These are phyloP conservation scores for Chlamydomonas schloesseri DNA, from an alignment of 139 green algal genomes.

Conservation along the genomic window DNA sequence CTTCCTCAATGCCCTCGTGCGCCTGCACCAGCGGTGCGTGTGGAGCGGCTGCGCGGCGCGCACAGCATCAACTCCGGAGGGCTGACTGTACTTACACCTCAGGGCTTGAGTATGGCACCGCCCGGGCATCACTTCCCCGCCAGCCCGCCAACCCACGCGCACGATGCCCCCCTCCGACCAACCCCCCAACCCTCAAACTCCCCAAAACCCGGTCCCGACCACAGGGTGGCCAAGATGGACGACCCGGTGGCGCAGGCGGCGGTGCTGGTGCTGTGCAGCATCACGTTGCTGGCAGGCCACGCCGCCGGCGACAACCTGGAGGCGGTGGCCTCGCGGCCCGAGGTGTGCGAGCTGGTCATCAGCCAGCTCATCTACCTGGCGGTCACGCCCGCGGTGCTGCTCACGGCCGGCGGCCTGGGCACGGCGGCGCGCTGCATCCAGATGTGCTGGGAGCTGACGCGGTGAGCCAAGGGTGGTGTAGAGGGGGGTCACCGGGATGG, in stretches of 20 bases:
- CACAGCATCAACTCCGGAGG: background rate
- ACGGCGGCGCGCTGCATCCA: constrained; percentile 34
- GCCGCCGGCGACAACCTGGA: background rate
- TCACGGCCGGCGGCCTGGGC: background rate
- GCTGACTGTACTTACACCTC: too few relatives aligned
- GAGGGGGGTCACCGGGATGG: too few relatives aligned
- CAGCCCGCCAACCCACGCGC: too few relatives aligned
- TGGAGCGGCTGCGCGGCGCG: too few relatives aligned
- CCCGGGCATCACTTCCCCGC: too few relatives aligned
- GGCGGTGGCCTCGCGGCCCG: background rate
- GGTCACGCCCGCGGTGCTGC: background rate
- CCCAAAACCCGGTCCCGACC: too few relatives aligned
- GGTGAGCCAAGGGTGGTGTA: background rate
- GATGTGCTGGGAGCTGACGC: constrained; percentile 34
- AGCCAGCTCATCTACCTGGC: constrained; percentile 6
- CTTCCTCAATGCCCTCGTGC: background rate
- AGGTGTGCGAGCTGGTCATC: background rate
- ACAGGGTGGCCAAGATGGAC: background rate
- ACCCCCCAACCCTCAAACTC: too few relatives aligned
- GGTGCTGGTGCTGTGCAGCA: constrained; percentile 16
- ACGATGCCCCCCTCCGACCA: too few relatives aligned
- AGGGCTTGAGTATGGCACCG: too few relatives aligned
- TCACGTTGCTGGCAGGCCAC: background rate
- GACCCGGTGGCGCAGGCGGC: background rate
- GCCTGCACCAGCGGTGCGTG: constrained; percentile 6